Base-by-base conservation (phyloP, 352 stramenopile species). In the Albugo candida region DNA sequence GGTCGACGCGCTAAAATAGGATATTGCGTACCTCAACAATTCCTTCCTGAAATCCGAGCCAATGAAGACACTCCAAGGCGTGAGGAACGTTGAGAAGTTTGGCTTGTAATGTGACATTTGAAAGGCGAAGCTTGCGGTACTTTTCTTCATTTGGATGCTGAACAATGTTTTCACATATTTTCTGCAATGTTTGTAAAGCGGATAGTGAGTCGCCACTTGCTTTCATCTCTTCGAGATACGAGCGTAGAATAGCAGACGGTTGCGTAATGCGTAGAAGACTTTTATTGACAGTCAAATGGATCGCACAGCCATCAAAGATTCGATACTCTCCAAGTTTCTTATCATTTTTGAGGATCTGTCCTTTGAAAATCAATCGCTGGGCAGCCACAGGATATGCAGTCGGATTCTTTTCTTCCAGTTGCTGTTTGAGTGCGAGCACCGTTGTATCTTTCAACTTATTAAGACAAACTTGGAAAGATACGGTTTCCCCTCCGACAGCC, bases 311-410 rank as follows among this genome's bases (percentile, higher is more conserved):
- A 0, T 58, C 49, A 1, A 43, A 45, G 48, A 91, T 64, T 54
- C 63, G 57, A 63, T 91, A 91, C 13, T 76, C 74, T 49, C 53
- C 53, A 49, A 91, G 52, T 11, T 58, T 42, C 44, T 80, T 76
- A 41, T 64, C 70, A 56, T 91, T 60, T 55, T 87, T 68, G 20
- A 91, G 55, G 59, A 91, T 83, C 52, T 85, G 74, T 14, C 77
- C 77, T 53, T 91, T 74, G 58, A 91, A 91, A 49, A 91, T 91
- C 36, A 91, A 60, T 11, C 77, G 77, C 62, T 91, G 77, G 14
- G 71, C 69, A 17, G 61, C 58, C 12, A 76, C 61, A 1, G 73
- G 71, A 51, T 81, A 89, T 17, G 67, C 71, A 41, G 45, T 49
- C 31, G 56, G 46, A 43, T 82, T 61, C 47, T 80, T 60, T 52